Evolutionary conservation across 2,329 filamentous ascomycete species (phyloP).

Genomic region (Hawksworthiomyces lignivorus): DNA sequence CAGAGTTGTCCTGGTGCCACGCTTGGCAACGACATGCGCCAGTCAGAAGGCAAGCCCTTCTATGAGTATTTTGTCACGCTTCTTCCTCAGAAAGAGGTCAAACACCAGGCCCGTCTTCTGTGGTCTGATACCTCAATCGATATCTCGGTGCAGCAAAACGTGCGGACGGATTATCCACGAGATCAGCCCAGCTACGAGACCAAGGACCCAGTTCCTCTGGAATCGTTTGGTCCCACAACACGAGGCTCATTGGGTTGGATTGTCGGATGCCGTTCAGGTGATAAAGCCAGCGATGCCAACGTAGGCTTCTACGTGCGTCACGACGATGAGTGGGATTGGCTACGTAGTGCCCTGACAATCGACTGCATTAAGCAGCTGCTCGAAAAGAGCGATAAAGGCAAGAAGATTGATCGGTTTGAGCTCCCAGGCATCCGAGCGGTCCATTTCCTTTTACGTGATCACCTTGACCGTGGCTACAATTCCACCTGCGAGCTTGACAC

Average conservation of each 20-base stretch:
- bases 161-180: constrained; percentile 10
- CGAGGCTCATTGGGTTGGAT: constrained; percentile 21
- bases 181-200: constrained; percentile 6
- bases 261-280: constrained; percentile 27
- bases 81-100: constrained; percentile 13
- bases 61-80: constrained; percentile 8
- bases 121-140: constrained; percentile 13
- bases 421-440: constrained; percentile 29
- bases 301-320: constrained; percentile 37
- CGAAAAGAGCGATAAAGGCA: constrained; percentile 26
- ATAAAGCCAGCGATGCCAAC: constrained; percentile 36
- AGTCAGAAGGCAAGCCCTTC: background rate
- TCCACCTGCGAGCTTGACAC: background rate
- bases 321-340: constrained; percentile 36
- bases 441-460: constrained; percentile 12
- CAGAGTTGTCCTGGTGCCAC: background rate
- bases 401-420: constrained; percentile 37
- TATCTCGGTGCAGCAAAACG: constrained; percentile 14
- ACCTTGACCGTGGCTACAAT: constrained; percentile 23
- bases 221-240: constrained; percentile 7
- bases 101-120: constrained; percentile 14
- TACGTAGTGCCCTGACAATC: constrained; percentile 31
- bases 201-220: constrained; percentile 3
- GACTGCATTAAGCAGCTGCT: constrained; percentile 28
- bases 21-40: background rate